Evolutionary conservation across 345 rosid genomes (phyloP).

Genomic region (Populus tremula): DNA sequence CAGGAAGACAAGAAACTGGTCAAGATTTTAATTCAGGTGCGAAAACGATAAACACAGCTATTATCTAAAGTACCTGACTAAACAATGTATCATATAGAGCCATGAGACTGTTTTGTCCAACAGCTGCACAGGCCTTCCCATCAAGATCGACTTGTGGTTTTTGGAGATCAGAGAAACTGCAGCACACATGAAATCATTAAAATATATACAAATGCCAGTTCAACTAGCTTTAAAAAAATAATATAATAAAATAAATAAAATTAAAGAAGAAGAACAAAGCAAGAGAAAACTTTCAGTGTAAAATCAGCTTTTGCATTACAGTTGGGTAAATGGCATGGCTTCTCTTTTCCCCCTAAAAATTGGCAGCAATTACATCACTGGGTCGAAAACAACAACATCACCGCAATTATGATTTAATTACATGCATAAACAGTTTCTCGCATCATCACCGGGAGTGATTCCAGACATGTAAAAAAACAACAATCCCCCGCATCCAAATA

Average conservation of each 20-base stretch:
- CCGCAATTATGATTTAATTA: background rate
- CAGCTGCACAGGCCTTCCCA: slow-evolving; percentile 99
- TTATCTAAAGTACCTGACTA: slow-evolving; percentile 41
- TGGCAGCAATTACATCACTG: background rate
- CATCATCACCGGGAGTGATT: background rate
- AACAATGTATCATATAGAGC: slow-evolving; percentile 90
- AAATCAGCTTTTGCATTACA: background rate
- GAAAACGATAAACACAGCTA: background rate
- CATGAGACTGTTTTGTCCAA: slow-evolving; percentile 97
- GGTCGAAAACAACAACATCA: background rate
- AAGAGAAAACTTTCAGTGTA: background rate
- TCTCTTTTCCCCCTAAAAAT: background rate
- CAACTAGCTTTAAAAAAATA: background rate
- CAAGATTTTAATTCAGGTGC: background rate
- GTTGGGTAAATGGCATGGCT: background rate
- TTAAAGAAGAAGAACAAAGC: background rate
- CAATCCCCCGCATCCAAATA: background rate
- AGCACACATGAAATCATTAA: background rate
- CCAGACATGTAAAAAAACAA: background rate
- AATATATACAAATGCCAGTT: background rate
- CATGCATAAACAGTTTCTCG: background rate
- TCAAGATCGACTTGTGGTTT: slow-evolving; percentile 85
- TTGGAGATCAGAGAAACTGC: slow-evolving; percentile 94
- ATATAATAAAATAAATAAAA: too few relatives aligned
- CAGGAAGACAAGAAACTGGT: background rate